Evolutionary conservation across 371 early-diverging fungal species (phyloP).

Genomic region (Mucor plumbeus): DNA sequence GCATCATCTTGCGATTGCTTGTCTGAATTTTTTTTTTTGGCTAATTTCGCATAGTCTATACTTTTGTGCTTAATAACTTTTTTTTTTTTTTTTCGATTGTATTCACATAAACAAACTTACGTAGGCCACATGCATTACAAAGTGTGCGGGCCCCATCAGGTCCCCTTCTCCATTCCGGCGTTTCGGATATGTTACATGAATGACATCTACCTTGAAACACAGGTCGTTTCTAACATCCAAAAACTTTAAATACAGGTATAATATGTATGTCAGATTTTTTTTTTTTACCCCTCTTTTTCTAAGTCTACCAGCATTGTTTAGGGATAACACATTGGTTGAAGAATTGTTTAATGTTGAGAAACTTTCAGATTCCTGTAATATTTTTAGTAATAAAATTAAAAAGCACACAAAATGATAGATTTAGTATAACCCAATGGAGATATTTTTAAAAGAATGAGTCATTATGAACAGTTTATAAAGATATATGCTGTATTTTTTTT

Average conservation of each 20-base stretch:
- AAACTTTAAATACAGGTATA: background rate
- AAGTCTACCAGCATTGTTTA: conserved; percentile 10
- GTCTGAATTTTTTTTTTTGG: conserved; percentile 17
- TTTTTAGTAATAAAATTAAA: background rate
- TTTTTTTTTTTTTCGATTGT: background rate
- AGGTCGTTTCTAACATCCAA: conserved; percentile 35
- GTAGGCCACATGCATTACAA: conserved; percentile 73
- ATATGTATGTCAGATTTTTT: background rate
- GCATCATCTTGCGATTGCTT: conserved; percentile 4
- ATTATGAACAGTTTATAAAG: conserved; percentile 6
- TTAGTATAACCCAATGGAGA: conserved; percentile 16
- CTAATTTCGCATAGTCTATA: conserved; percentile 33
- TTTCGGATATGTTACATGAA: conserved; percentile 67
- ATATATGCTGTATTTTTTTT: conserved; percentile 10
- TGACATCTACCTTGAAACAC: conserved; percentile 60
- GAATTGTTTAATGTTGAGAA: conserved; percentile 1
- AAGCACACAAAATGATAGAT: conserved; percentile 18
- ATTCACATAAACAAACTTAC: conserved; percentile 42
- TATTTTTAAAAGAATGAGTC: conserved; percentile 20
- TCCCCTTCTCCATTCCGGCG: conserved; percentile 77
- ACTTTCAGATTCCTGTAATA: conserved; percentile 4
- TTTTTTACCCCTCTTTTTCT: conserved; percentile 35
- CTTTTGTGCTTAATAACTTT: background rate
- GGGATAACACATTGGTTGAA: conserved; percentile 5
- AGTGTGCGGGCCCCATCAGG: conserved; percentile 71